phyloP scores from a whole-genome alignment of 345 rosid genomes.

The Sonneratia caseolaris region DNA sequence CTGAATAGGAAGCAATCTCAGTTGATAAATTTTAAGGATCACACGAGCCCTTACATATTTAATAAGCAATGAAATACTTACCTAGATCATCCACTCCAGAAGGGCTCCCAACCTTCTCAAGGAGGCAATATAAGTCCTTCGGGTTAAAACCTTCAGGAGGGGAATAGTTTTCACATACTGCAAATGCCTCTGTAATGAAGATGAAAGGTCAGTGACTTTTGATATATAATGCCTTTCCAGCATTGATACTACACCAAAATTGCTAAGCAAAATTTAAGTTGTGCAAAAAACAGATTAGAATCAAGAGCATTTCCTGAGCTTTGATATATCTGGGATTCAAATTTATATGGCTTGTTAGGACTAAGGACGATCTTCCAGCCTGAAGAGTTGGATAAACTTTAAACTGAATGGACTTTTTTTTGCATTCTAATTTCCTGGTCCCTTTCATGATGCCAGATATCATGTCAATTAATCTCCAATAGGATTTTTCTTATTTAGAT shows the following conservation, averaged over 20 bases:
- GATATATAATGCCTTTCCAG: not conserved
- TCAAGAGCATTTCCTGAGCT: not conserved
- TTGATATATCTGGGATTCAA: not conserved
- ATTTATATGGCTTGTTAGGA: not conserved
- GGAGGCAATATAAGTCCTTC: slow-evolving; percentile 61
- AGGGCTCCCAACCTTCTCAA: slow-evolving; percentile 88
- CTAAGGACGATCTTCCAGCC: not conserved
- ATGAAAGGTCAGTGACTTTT: not conserved
- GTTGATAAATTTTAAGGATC: not conserved
- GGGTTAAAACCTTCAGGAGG: slow-evolving; percentile 88
- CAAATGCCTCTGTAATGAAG: slow-evolving; percentile 67
- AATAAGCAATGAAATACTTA: not conserved
- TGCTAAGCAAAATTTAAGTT: not conserved
- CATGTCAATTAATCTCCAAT: not conserved
- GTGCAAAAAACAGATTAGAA: too few species aligned
- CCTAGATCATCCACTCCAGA: slow-evolving; percentile 75
- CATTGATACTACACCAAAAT: not conserved
- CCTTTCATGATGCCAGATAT: not conserved
- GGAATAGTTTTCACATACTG: slow-evolving; percentile 86
- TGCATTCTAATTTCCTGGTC: not conserved
- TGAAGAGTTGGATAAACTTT: not conserved
- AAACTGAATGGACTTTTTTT: not conserved
- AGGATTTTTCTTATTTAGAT: not conserved
- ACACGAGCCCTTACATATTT: not conserved
- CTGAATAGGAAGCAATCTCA: too few species aligned